phyloP scores from a whole-genome alignment of 495 filamentous ascomycete species.

The Trichocladium uniseriatum region DNA sequence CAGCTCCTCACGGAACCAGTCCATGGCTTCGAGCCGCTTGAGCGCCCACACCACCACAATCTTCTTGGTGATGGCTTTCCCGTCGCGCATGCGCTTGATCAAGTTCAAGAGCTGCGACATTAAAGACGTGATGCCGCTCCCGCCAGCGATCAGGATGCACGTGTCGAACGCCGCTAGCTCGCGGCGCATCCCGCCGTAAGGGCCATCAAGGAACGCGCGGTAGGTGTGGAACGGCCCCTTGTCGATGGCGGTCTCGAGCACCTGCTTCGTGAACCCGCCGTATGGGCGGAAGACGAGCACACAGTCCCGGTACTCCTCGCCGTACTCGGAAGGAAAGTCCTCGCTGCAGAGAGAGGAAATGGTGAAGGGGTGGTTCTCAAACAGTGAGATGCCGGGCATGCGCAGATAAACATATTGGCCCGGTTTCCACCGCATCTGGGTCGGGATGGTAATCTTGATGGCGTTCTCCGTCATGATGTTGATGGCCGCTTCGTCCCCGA shows the following conservation, averaged over 20 bases:
- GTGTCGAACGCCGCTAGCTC: slow-evolving; percentile 90
- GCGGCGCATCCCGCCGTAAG: slow-evolving; percentile 88
- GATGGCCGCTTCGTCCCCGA: slow-evolving; percentile 80
- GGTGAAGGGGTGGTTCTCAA: slow-evolving; percentile 94
- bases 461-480: slow-evolving; percentile 84
- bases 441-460: slow-evolving; percentile 87
- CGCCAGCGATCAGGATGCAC: slow-evolving; percentile 84
- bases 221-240: slow-evolving; percentile 81
- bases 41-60: slow-evolving; percentile 89
- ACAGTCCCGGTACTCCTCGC: slow-evolving; percentile 77
- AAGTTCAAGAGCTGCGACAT: slow-evolving; percentile 83
- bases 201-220: slow-evolving; percentile 82
- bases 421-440: slow-evolving; percentile 84
- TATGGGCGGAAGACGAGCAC: slow-evolving; percentile 86
- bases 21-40: slow-evolving; percentile 82
- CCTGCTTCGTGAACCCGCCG: slow-evolving; percentile 75
- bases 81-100: slow-evolving; percentile 88
- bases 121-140: slow-evolving; percentile 88
- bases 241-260: slow-evolving; percentile 65
- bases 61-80: slow-evolving; percentile 83
- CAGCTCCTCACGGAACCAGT: slow-evolving; percentile 96
- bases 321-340: slow-evolving; percentile 83
- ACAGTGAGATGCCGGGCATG: slow-evolving; percentile 80
- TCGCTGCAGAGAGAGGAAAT: slow-evolving; percentile 77
- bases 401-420: slow-evolving; percentile 93